These are phyloP conservation scores for Saturnispora saitoi DNA, from an alignment of 805 yeast species.

Conservation along the genomic window DNA sequence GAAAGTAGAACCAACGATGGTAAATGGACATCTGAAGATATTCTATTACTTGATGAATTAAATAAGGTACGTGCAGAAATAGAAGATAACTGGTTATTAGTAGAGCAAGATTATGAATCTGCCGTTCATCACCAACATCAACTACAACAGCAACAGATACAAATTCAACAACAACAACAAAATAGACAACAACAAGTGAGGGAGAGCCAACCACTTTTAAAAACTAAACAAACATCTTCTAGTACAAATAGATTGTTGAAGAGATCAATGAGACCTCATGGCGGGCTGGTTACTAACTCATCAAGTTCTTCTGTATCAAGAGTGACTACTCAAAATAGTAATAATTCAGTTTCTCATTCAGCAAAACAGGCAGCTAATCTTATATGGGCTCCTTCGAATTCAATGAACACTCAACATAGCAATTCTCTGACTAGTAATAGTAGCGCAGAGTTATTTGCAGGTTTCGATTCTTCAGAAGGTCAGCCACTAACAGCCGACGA, in stretches of 20 bases:
- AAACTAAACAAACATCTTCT: slow-evolving; percentile 10
- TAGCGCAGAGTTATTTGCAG: slow-evolving; percentile 18
- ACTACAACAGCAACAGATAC: too few relatives aligned
- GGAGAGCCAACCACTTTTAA: slow-evolving; percentile 8
- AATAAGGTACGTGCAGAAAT: slow-evolving; percentile 14
- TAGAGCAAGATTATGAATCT: slow-evolving; percentile 7
- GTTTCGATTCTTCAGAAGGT: slow-evolving; percentile 18
- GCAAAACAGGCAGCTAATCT: slow-evolving; percentile 31
- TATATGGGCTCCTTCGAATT: slow-evolving; percentile 31
- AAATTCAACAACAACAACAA: slow-evolving; percentile 23
- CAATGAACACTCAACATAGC: slow-evolving; percentile 17
- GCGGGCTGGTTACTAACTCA: slow-evolving; percentile 4
- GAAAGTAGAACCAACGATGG: slow-evolving; percentile 20
- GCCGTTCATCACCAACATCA: slow-evolving; percentile 7
- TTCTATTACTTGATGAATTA: slow-evolving; percentile 32
- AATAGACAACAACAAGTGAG: slow-evolving; percentile 13
- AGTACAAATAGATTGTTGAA: slow-evolving; percentile 4
- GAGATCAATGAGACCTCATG: slow-evolving; percentile 5
- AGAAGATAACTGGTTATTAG: slow-evolving; percentile 9
- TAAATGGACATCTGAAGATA: slow-evolving; percentile 37
- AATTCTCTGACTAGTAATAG: slow-evolving; percentile 18
- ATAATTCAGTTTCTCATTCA: slow-evolving; percentile 11
- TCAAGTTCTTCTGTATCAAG: slow-evolving; percentile 1
- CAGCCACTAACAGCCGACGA: background rate
- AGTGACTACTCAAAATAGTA: background rate